Percentiles rank a stretch among this genome's conserved stretches.
These are phyloP conservation scores for Paecilomyces dactylethromorphus DNA, from an alignment of 2,329 filamentous ascomycete genomes.

Conservation along the genomic window DNA sequence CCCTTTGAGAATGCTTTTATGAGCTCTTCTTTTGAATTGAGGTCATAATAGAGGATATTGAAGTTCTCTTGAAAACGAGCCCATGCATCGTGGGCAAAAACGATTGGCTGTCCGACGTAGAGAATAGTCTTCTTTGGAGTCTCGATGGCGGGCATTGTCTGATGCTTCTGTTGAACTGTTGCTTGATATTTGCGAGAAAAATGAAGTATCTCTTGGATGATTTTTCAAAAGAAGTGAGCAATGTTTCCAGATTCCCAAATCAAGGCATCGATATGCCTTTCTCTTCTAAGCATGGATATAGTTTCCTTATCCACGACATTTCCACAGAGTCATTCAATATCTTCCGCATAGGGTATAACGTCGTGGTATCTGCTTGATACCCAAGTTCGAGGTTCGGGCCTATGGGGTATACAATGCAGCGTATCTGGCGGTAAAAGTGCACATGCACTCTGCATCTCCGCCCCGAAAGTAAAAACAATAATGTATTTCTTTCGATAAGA, in stretches of 20 bases:
- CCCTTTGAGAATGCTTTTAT: slow-evolving; percentile 4
- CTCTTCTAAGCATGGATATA: no score
- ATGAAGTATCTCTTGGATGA: no score
- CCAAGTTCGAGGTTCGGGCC: no score
- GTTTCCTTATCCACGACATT: no score
- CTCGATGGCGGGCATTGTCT: not conserved
- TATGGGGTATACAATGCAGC: not conserved
- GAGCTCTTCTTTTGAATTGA: slow-evolving; percentile 6
- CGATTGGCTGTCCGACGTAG: slow-evolving; percentile 8
- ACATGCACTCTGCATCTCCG: not conserved
- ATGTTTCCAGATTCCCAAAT: not conserved
- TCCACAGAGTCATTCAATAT: no score
- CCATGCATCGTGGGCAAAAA: slow-evolving; percentile 5
- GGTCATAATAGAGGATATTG: slow-evolving; percentile 8
- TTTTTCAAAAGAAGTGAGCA: not conserved
- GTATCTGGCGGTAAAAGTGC: not conserved
- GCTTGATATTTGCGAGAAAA: not conserved
- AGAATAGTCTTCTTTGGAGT: slow-evolving; percentile 4
- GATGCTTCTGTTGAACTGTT: not conserved
- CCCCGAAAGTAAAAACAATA: no score
- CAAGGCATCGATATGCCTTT: no score
- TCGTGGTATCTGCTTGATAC: no score
- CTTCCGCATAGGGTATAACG: no score
- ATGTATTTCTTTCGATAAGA: no score
- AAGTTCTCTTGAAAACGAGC: slow-evolving; percentile 6